These are phyloP conservation scores for Rhodomyrtus psidioides DNA, from an alignment of 441 rosid species.

Conservation along the genomic window DNA sequence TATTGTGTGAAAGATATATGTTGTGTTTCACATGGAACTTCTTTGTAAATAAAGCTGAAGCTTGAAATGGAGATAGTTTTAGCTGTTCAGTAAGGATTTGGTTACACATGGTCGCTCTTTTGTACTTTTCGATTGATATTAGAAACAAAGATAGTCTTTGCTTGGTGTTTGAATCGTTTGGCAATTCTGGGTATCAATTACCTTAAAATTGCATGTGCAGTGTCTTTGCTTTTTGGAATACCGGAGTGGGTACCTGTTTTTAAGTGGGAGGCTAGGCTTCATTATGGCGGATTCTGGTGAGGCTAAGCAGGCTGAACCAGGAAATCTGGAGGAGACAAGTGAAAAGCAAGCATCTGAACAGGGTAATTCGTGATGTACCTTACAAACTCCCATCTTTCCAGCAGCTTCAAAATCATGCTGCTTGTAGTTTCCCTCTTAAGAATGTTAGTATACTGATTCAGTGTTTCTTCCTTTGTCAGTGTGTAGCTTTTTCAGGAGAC, in stretches of 20 bases:
- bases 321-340: background rate
- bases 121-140: background rate
- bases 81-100: background rate
- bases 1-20: background rate
- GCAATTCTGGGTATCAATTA: background rate
- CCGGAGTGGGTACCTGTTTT: background rate
- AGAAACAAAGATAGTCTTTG: background rate
- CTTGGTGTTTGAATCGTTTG: background rate
- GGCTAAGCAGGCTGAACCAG: background rate
- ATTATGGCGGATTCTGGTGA: background rate
- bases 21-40: no score
- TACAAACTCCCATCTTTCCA: background rate
- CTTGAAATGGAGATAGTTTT: background rate
- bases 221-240: background rate
- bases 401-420: background rate
- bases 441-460: background rate
- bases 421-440: background rate
- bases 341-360: background rate
- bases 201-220: background rate
- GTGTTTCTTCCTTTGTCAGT: conserved; percentile 27
- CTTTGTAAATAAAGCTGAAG: background rate
- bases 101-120: background rate
- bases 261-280: background rate
- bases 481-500: conserved; percentile 78
- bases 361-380: background rate